Evolutionary conservation across 441 rosid species (phyloP), one percentile per base, ranked within the genome.

Genomic region (Geranium incanum): DNA sequence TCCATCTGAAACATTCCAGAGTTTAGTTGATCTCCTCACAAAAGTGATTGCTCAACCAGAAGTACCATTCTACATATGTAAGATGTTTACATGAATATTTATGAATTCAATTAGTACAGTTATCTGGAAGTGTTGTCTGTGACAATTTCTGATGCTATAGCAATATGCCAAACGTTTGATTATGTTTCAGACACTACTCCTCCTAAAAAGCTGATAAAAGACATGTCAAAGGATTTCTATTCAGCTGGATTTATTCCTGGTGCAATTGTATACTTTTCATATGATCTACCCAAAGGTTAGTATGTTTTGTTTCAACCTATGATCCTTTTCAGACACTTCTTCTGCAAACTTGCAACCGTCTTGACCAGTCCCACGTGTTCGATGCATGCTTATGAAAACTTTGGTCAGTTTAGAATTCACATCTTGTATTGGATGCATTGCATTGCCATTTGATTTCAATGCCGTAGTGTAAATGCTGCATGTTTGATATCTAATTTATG

Each of bases 201-300:
- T 66, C 99, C 99, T 1, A 95, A 92, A 85, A 88, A 85, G 82
- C 81, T 83, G 78, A 77, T 95, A 52, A 87, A 87, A 74, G 95
- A 95, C 78, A 76, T 84, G 74, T 85, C 89, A 18, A 85, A 77
- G 77, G 99, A 92, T 81, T 88, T 90, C 66, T 89, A 79, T 85
- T 74, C 96, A 1, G 87, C 96, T 70, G 92, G 97, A 37, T 90
- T 95, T 72, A 38, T 95, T 83, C 99, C 97, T 63, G 97, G 99
- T 64, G 97, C 97, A 65, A 87, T 95, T 74, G 91, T 92, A 63
- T 90, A 95, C 80, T 95, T 92, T 73, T 85, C 93, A 64, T 84
- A 85, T 69, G 85, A 89, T 74, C 73, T 75, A 41, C 89, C 89
- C 4, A 86, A 84, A 80, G 93, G 98, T 90, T 75, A 72, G 89